Evolutionary conservation across 1,284 basidiomycete species (phyloP), one percentile per base, ranked within the genome.

Genomic region (Fistulinella staudtii): DNA sequence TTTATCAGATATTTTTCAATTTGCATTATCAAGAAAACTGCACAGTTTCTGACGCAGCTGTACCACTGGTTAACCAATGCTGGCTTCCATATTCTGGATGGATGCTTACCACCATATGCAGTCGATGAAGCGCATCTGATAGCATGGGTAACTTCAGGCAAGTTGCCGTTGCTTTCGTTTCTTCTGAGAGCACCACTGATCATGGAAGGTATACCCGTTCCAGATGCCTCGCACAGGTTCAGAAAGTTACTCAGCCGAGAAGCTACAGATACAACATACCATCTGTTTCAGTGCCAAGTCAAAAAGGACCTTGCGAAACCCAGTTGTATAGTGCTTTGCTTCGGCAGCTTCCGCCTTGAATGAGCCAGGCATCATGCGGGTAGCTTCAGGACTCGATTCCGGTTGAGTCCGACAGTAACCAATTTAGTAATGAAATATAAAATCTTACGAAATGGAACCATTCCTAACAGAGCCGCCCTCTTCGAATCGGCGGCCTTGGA

Each of bases 1-100:
- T 4, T 24, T 10, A 15, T 57, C 9, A 48, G 35, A 23, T 38
- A 9, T 5, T 36, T 29, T 20, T 7, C 31, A 3, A 34, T 17
- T 24, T 4, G 6, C 30, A 15, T 25, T 11, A 37, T 25, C n/a
- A 22, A 47, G 7, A 36, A 28, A 23, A 36, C n/a, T 28, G 29
- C 28, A 58, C 56, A 17, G 57, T 60, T 37, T 63, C 61, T 20
- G 58, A 58, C 3, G 41, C 58, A 35, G 52, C 59, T 60, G 33
- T 5, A 40, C 17, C 9, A 9, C 31, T 10, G 23, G 21, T n/a
- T n/a, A n/a, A n/a, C n/a, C n/a, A n/a, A n/a, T n/a, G n/a, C n/a
- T n/a, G n/a, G n/a, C n/a, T n/a, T n/a, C n/a, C n/a, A n/a, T n/a
- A n/a, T n/a, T n/a, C n/a, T n/a, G n/a, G n/a, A 11, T 2, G n/a